Evolutionary conservation across 2,329 filamentous ascomycete genomes (phyloP).

Genomic region (Coniochaeta sp.): DNA sequence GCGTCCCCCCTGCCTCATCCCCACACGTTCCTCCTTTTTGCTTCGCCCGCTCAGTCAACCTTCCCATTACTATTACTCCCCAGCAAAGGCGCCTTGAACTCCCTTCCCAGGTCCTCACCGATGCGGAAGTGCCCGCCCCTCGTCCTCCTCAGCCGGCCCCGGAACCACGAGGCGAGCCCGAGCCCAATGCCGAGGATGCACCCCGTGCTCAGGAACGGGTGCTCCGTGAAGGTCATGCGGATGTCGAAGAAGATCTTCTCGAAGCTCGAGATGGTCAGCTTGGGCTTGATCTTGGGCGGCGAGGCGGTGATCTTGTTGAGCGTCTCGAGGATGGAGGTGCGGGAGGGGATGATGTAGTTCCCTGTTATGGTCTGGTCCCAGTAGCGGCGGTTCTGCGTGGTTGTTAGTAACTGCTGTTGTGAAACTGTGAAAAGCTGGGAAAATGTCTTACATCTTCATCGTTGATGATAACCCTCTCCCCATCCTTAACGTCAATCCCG

Average conservation of each 20-base stretch:
- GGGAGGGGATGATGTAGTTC: constrained; percentile 80
- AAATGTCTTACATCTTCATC: constrained; percentile 78
- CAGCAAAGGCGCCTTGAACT: constrained; percentile 59
- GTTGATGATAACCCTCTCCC: constrained; percentile 91
- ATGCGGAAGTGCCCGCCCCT: constrained; percentile 55
- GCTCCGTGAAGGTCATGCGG: constrained; percentile 48
- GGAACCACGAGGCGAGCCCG: constrained; percentile 44
- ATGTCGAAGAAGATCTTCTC: constrained; percentile 67
- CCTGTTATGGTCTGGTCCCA: constrained; percentile 91
- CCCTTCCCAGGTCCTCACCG: constrained; percentile 43
- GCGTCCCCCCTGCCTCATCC: no score
- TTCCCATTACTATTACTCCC: constrained; percentile 38
- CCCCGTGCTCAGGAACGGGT: constrained; percentile 51
- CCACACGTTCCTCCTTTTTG: no score
- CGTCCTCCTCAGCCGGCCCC: constrained; percentile 45
- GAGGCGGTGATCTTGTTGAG: constrained; percentile 62
- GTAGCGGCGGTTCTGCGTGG: constrained; percentile 72
- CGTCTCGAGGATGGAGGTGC: constrained; percentile 87
- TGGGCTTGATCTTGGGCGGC: constrained; percentile 65
- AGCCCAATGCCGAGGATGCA: constrained; percentile 51
- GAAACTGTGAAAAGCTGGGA: background rate
- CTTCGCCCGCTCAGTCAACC: constrained; percentile 40
- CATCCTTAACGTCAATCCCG: constrained; percentile 79
- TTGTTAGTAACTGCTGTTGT: constrained; percentile 24
- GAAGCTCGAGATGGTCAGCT: constrained; percentile 68